Base-by-base conservation (phyloP, 1,284 basidiomycete species). In the Hemileia vastatrix region DNA sequence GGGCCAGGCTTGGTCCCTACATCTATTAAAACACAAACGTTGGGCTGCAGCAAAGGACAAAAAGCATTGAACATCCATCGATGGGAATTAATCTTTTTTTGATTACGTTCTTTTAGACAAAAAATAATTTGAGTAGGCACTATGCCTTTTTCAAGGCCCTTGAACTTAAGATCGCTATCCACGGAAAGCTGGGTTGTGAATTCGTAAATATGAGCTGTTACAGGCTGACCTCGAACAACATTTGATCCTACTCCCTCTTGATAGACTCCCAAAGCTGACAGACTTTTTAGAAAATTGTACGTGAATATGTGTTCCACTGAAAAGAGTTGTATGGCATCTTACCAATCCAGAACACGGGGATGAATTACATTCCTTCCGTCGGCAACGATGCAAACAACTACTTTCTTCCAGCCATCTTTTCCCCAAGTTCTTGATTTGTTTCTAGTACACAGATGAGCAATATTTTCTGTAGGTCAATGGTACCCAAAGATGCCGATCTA, bases 341-440 rank as follows among this genome's bases (percentile, higher is more conserved):
- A 81, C 71, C 90, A 93, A 76, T 96, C 93, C 5, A 97, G 82
- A 0, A 97, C 91, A 4, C 93, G 85, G 4, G 93, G 91, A 74
- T 96, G 89, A 31, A 96, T 81, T 68, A 90, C 88, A 74, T 87
- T 88, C 23, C 95, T 85, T 0, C 94, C 95, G 72, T 98, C 94
- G 0, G 92, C 87, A 36, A 98, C 87, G 67, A 98, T 95, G 73
- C 89, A 93, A 2, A 96, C 88, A 2, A 95, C 91, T 18, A 95
- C 89, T 83, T 95, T 97, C 75, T 97, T 90, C 94, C 94, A 99
- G 0, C 90, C 87, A 60, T 96, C 90, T 5, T 85, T 83, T 2
- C 94, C 94, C 95, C 94, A 99, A 0, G 90, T 94, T 64, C 90
- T 84, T 9, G 89, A 93, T 71, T 91, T 91, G 77, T 93, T 92